phyloP scores from a whole-genome alignment of 352 stramenopile species.

The Pythium dissotocum region DNA sequence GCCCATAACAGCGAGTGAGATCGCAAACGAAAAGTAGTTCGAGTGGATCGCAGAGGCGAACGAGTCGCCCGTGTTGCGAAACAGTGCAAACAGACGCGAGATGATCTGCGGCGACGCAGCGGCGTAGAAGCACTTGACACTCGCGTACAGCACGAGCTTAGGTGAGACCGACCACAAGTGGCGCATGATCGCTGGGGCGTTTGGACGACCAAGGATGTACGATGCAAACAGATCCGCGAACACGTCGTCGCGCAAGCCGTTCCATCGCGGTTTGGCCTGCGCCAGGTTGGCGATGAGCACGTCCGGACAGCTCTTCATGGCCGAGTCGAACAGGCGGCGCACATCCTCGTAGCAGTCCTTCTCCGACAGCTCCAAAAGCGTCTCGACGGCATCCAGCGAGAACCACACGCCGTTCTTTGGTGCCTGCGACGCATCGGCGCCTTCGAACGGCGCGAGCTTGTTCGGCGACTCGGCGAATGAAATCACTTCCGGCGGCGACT shows the following conservation, averaged over 20 bases:
- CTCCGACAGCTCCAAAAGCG: constrained; percentile 74
- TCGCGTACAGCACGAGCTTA: constrained; percentile 87
- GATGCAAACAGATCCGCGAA: constrained; percentile 87
- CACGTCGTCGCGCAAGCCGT: constrained; percentile 79
- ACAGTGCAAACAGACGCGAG: constrained; percentile 78
- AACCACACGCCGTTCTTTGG: constrained; percentile 89
- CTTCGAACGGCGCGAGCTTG: constrained; percentile 85
- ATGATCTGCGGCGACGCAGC: constrained; percentile 80
- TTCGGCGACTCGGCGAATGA: constrained; percentile 79
- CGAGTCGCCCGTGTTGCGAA: constrained; percentile 81
- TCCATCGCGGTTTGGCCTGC: constrained; percentile 75
- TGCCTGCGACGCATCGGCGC: constrained; percentile 79
- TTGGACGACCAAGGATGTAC: constrained; percentile 86
- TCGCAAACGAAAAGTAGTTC: constrained; percentile 89
- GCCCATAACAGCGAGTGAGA: constrained; percentile 79
- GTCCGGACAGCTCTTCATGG: constrained; percentile 84
- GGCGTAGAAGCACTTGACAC: constrained; percentile 87
- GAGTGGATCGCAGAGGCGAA: constrained; percentile 84
- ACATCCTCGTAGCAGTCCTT: constrained; percentile 86
- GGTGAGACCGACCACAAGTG: constrained; percentile 84
- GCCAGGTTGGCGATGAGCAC: constrained; percentile 87
- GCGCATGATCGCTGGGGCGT: constrained; percentile 87
- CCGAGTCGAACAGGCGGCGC: constrained; percentile 70
- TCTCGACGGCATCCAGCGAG: constrained; percentile 82
- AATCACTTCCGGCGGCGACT: constrained; percentile 76